Conservation (phyloP, 345 rosid species). For the Hibiscus tridactylites region DNA sequence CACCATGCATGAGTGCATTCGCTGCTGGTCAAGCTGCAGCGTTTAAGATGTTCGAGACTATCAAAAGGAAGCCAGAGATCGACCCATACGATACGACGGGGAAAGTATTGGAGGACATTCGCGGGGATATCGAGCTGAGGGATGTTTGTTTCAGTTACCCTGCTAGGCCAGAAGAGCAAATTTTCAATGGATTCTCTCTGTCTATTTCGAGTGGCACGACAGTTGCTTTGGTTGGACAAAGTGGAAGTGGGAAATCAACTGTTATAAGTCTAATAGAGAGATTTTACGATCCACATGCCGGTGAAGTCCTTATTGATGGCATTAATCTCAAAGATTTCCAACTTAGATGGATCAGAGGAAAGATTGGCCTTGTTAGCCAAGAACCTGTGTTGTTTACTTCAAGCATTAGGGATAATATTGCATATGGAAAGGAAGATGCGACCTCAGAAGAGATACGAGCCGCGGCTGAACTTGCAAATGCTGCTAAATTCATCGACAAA, state of each 20-base stretch:
- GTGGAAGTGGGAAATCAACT: conserved; percentile 84
- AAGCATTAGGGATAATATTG: conserved; percentile 60
- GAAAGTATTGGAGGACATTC: conserved; percentile 42
- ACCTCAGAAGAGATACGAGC: conserved; percentile 52
- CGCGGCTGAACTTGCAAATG: conserved; percentile 72
- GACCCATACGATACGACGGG: conserved; percentile 54
- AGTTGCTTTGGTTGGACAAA: conserved; percentile 78
- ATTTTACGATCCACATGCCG: conserved; percentile 65
- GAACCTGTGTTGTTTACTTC: conserved; percentile 70
- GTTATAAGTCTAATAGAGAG: conserved; percentile 70
- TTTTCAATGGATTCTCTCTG: conserved; percentile 59
- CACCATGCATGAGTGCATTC: conserved; percentile 66
- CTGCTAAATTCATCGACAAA: conserved; percentile 65
- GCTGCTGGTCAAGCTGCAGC: conserved; percentile 77
- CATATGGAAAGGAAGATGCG: conserved; percentile 67
- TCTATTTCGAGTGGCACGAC: conserved; percentile 55
- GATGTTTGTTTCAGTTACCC: conserved; percentile 69
- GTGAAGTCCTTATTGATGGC: conserved; percentile 60
- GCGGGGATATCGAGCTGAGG: conserved; percentile 54
- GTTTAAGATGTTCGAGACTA: conserved; percentile 71
- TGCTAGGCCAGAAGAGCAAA: conserved; percentile 62
- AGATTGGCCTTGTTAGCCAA: conserved; percentile 76
- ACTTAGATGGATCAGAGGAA: conserved; percentile 63
- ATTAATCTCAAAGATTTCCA: conserved; percentile 58
- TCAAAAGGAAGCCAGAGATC: conserved; percentile 53